phyloP scores from a whole-genome alignment of 176 grass and related monocot species.

The Aechmea fasciata region DNA sequence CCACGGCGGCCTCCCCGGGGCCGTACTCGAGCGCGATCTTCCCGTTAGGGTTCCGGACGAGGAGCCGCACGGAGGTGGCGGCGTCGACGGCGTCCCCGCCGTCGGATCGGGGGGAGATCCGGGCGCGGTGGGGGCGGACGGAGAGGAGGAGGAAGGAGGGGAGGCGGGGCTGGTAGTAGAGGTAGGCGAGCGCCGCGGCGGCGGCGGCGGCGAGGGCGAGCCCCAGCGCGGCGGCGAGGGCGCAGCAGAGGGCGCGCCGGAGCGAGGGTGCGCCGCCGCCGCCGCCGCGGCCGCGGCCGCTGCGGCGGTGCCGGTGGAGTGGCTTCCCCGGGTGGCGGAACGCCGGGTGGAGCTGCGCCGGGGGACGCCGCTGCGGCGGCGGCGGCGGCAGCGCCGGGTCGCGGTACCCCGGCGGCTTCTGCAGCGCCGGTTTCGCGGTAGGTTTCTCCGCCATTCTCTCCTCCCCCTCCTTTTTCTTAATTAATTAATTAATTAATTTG shows the following conservation, averaged over 20 bases:
- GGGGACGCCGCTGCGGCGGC: constrained; percentile 11
- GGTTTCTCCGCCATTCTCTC: constrained; percentile 21
- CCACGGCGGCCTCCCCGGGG: constrained; percentile 41
- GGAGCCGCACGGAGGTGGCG: constrained; percentile 19
- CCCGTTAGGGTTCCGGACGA: constrained; percentile 65
- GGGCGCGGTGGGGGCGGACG: constrained; percentile 39
- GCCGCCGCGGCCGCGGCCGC: background rate
- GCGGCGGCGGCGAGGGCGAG: constrained; percentile 28
- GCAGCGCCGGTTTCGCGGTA: constrained; percentile 10
- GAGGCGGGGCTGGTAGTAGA: constrained; percentile 81
- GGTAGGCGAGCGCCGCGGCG: constrained; percentile 38
- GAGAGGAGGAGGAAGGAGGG: constrained; percentile 63
- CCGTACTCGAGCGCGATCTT: constrained; percentile 53
- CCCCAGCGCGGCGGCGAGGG: constrained; percentile 15
- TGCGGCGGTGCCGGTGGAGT: constrained; percentile 5
- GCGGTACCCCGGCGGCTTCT: constrained; percentile 18
- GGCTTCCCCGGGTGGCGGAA: constrained; percentile 20
- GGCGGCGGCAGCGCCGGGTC: background rate
- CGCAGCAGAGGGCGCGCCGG: constrained; percentile 43
- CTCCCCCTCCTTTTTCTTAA: background rate
- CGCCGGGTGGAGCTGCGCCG: constrained; percentile 7
- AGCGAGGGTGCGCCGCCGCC: constrained; percentile 31
- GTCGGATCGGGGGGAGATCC: constrained; percentile 27
- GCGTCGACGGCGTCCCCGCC: constrained; percentile 38
- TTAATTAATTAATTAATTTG: background rate